Conservation (phyloP, 257 asterid genomes). For the Apocynum venetum region DNA sequence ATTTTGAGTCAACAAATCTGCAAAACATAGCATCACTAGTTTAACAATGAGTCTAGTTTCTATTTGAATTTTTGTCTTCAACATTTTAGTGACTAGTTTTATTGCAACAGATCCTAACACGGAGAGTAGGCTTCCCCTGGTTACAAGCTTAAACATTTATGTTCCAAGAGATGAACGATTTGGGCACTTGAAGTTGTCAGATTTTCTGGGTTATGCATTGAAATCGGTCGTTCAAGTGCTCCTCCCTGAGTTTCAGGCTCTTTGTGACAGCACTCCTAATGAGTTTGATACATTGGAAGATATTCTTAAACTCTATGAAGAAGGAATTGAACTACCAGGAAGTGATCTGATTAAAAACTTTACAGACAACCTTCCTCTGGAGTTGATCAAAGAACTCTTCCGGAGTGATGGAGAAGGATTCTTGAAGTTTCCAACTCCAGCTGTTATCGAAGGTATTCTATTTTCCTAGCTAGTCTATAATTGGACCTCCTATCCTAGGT, state of each 20-base stretch:
- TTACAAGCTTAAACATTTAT: constrained; percentile 50
- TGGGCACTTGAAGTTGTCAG: constrained; percentile 74
- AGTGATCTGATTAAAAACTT: constrained; percentile 34
- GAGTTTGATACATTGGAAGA: constrained; percentile 76
- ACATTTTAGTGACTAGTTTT: neutral
- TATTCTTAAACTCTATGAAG: constrained; percentile 47
- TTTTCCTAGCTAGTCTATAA: too few relatives aligned
- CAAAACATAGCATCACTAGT: neutral
- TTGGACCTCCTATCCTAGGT: neutral
- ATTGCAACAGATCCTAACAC: constrained; percentile 42
- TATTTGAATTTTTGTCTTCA: too few relatives aligned
- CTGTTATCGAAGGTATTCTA: constrained; percentile 52
- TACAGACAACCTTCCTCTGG: constrained; percentile 39
- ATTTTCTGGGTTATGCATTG: constrained; percentile 55
- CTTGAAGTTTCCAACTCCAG: constrained; percentile 60
- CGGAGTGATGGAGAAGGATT: constrained; percentile 53
- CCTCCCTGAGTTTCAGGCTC: constrained; percentile 48
- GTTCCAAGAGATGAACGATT: constrained; percentile 83
- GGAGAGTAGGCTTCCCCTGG: constrained; percentile 54
- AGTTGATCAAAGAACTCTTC: constrained; percentile 51
- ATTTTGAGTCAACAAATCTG: neutral
- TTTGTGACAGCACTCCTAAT: constrained; percentile 41
- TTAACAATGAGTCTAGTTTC: neutral
- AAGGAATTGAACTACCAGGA: constrained; percentile 35
- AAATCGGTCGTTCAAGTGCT: constrained; percentile 55